These are phyloP conservation scores for Cyclocybe cylindracea DNA, from an alignment of 768 basidiomycete species.

Conservation along the genomic window DNA sequence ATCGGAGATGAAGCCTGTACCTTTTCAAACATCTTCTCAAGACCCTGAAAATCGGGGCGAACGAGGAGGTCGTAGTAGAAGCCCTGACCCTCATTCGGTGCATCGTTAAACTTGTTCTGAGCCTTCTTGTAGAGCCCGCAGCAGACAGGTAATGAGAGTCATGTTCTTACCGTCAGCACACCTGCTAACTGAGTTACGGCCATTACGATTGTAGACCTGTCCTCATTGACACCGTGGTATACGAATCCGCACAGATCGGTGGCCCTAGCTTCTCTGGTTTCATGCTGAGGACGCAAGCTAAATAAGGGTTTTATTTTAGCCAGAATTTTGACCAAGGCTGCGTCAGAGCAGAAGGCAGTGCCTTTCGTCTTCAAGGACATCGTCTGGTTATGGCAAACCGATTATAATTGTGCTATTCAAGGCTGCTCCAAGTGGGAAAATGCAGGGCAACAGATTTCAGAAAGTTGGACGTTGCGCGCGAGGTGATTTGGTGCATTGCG, in stretches of 20 bases:
- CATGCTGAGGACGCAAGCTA: conserved; percentile 9
- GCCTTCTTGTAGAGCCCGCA: conserved; percentile 66
- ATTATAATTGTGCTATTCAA: conserved; percentile 83
- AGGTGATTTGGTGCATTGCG: conserved; percentile 50
- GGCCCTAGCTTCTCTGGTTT: conserved; percentile 9
- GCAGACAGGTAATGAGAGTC: conserved; percentile 49
- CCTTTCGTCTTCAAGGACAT: conserved; percentile 72
- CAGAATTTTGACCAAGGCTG: conserved; percentile 53
- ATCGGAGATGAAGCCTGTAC: conserved; percentile 69
- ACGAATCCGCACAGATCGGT: conserved; percentile 68
- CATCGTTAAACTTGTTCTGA: conserved; percentile 74
- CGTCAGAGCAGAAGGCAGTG: conserved; percentile 50
- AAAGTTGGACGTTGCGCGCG: conserved; percentile 70
- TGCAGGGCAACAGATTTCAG: conserved; percentile 61
- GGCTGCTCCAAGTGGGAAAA: conserved; percentile 80
- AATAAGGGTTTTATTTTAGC: conserved; percentile 41
- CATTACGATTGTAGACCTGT: conserved; percentile 38
- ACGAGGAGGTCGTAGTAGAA: conserved; percentile 63
- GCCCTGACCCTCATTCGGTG: conserved; percentile 80
- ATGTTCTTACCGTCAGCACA: conserved; percentile 22
- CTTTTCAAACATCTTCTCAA: conserved; percentile 75
- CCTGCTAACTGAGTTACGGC: conserved; percentile 12
- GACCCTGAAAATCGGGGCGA: conserved; percentile 60
- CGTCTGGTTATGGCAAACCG: conserved; percentile 88
- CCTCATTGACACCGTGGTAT: conserved; percentile 63